Conservation (phyloP, 2,329 filamentous ascomycete genomes). For the Verticillium albo-atrum region DNA sequence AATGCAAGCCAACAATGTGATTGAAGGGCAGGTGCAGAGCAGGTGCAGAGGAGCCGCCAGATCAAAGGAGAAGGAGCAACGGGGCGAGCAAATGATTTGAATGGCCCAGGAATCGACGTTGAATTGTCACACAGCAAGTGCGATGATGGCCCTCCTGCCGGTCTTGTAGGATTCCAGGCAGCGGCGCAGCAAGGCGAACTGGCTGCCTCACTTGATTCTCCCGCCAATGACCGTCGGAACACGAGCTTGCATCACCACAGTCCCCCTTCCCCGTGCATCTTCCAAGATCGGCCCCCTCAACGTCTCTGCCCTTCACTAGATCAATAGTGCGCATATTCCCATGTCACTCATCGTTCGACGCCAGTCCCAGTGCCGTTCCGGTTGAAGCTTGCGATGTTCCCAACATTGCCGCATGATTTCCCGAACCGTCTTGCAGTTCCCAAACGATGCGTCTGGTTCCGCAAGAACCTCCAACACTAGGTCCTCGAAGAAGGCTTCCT, state of each 20-base stretch:
- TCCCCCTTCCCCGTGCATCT: no score
- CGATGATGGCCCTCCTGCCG: neutral
- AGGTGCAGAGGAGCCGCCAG: neutral
- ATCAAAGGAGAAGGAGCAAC: neutral
- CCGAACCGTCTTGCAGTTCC: conserved; percentile 5
- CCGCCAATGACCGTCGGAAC: neutral
- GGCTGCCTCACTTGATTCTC: neutral
- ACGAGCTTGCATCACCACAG: neutral
- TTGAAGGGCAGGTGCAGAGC: neutral
- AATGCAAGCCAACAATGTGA: neutral
- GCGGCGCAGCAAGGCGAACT: neutral
- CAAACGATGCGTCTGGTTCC: conserved; percentile 1
- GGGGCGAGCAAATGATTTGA: neutral
- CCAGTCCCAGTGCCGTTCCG: neutral
- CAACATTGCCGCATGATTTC: neutral
- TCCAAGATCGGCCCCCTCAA: neutral
- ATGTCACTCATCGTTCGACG: neutral
- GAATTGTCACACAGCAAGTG: neutral
- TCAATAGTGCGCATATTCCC: neutral
- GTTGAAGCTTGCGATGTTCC: neutral
- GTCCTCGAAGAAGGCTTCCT: conserved; percentile 4
- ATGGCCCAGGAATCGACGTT: neutral
- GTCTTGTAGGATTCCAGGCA: neutral
- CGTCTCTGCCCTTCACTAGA: neutral
- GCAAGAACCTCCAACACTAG: conserved; percentile 3